Percentiles rank a stretch among this genome's conserved stretches.
Evolutionary conservation across 306 rosid species (phyloP).

Genomic region (Cucumis cinereus): DNA sequence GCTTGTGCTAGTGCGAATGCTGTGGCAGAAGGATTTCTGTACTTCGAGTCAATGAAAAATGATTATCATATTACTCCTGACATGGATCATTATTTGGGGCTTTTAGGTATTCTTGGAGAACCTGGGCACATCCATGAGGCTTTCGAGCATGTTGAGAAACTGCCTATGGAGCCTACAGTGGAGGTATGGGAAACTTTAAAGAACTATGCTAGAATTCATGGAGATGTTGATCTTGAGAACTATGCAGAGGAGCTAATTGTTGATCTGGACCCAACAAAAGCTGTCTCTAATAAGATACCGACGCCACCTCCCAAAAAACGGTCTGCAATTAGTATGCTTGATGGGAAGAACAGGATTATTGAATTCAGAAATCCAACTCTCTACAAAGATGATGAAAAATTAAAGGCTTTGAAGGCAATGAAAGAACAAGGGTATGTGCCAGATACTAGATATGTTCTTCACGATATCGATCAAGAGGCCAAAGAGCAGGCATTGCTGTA

Average conservation of each 20-base stretch:
- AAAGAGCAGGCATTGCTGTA: constrained; percentile 83
- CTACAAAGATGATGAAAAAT: constrained; percentile 72
- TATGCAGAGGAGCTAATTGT: constrained; percentile 54
- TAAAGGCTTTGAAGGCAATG: constrained; percentile 50
- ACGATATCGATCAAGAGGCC: constrained; percentile 89
- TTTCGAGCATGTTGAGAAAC: constrained; percentile 39
- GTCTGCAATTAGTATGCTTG: constrained; percentile 60
- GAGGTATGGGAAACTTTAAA: constrained; percentile 51
- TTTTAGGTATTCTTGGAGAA: constrained; percentile 66
- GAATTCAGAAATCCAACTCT: constrained; percentile 68
- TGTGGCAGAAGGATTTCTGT: constrained; percentile 61
- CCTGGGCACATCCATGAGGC: constrained; percentile 72
- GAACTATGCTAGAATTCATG: constrained; percentile 61
- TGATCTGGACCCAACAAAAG: constrained; percentile 54
- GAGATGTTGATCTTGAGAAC: constrained; percentile 75
- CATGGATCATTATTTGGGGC: constrained; percentile 57
- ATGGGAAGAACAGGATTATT: constrained; percentile 49
- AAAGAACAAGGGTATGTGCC: constrained; percentile 61
- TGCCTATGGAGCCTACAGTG: constrained; percentile 48
- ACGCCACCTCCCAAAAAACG: constrained; percentile 65
- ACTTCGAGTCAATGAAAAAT: constrained; percentile 55
- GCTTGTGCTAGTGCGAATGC: constrained; percentile 87
- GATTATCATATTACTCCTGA: constrained; percentile 48
- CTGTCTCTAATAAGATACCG: constrained; percentile 36
- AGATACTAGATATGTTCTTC: constrained; percentile 80